phyloP scores from a whole-genome alignment of 2,329 filamentous ascomycete species.

The Aspergillus novofumigatus region DNA sequence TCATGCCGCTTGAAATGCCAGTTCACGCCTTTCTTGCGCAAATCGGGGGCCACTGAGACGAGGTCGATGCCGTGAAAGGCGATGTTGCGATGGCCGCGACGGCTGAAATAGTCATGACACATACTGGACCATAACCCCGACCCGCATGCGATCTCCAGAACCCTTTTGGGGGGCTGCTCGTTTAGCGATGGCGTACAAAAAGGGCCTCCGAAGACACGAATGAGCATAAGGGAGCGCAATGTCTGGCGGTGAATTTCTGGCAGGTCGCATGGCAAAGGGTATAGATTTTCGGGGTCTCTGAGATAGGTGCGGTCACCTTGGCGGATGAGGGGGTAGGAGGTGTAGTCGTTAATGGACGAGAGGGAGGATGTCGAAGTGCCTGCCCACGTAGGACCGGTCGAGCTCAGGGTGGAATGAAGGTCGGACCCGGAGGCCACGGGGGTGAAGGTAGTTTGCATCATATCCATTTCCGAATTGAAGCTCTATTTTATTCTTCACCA shows the following conservation, averaged over 20 bases:
- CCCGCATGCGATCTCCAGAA: conserved; percentile 85
- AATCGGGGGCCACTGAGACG: conserved; percentile 63
- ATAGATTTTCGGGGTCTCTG: conserved; percentile 65
- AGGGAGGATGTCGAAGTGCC: conserved; percentile 35
- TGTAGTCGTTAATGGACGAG: conserved; percentile 35
- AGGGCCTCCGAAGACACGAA: conserved; percentile 75
- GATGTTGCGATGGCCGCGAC: conserved; percentile 64
- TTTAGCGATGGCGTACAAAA: conserved; percentile 67
- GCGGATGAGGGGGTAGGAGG: conserved; percentile 58
- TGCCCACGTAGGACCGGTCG: conserved; percentile 24
- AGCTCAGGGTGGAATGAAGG: conserved; percentile 31
- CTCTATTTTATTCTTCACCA: conserved; percentile 17
- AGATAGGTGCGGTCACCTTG: conserved; percentile 81
- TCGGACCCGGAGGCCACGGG: conserved; percentile 30
- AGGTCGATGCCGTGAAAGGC: conserved; percentile 81
- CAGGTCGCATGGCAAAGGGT: conserved; percentile 86
- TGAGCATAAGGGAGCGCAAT: conserved; percentile 73
- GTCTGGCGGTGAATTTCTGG: conserved; percentile 84
- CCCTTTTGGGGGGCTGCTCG: conserved; percentile 65
- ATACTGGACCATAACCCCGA: conserved; percentile 85
- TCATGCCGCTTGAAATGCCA: conserved; percentile 91
- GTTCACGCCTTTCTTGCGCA: conserved; percentile 69
- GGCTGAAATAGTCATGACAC: conserved; percentile 74
- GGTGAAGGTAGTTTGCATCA: conserved; percentile 22
- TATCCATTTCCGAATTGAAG: conserved; percentile 19